phyloP scores from a whole-genome alignment of 257 asterid genomes.

The Nicotiana benthamiana region DNA sequence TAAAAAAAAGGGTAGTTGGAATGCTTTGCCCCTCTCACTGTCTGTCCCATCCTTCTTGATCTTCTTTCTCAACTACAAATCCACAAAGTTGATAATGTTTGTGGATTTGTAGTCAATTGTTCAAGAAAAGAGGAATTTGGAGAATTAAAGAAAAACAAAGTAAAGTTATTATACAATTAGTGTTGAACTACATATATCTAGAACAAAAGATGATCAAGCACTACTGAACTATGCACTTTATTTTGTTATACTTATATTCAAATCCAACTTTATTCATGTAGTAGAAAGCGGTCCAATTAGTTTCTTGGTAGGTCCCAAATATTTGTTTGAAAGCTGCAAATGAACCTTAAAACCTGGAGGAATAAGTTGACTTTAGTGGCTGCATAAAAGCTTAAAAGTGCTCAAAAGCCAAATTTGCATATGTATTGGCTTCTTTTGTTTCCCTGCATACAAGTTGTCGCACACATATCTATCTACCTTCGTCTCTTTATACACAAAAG shows the following conservation, averaged over 20 bases:
- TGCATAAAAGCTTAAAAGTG: not conserved
- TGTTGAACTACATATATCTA: not conserved
- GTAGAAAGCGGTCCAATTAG: not conserved
- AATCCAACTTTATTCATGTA: not conserved
- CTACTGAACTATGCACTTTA: not conserved
- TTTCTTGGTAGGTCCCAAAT: slow-evolving; percentile 3
- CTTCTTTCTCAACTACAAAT: not conserved
- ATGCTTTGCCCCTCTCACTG: not conserved
- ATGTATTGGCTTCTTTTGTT: not conserved
- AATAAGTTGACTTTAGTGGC: slow-evolving; percentile 6
- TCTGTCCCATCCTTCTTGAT: not conserved
- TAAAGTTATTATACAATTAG: not conserved
- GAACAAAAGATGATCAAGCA: not conserved
- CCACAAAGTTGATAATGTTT: not conserved
- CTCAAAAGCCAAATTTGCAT: slow-evolving; percentile 9
- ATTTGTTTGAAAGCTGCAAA: slow-evolving; percentile 3
- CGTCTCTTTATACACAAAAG: not conserved
- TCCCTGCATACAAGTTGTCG: slow-evolving; percentile 10
- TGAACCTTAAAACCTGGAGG: slow-evolving; percentile 13
- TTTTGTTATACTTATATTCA: not conserved
- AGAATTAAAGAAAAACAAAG: not conserved
- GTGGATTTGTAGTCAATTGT: not conserved
- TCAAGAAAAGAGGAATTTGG: not conserved
- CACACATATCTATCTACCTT: slow-evolving; percentile 1
- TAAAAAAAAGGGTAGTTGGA: not conserved